Base-by-base conservation (phyloP, 1,284 basidiomycete genomes). In the Sporisorium exsertum region DNA sequence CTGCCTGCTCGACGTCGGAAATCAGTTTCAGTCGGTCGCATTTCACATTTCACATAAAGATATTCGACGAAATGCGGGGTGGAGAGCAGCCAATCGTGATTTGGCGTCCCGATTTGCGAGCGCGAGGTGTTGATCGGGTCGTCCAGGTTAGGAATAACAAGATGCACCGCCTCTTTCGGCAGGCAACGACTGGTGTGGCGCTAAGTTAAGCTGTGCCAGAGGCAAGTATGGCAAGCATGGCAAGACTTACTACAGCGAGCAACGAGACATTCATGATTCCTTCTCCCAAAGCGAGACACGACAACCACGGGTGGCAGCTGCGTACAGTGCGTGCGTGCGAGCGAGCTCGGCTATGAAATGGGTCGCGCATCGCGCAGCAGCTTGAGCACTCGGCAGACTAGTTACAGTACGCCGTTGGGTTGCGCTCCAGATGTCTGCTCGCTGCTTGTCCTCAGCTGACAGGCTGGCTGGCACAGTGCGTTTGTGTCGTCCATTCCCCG, bases 251-350 rank as follows among this genome's bases (percentile, higher is more conserved):
- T n/a, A n/a, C n/a, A n/a, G 18, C 18, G 12, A 27, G 47, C 26
- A 9, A 29, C 20, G 26, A 46, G 24, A 4, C 18, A 16, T 4
- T 40, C 37, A 18, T 40, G 37, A 40, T 27, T 29, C 18, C 46
- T 27, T 22, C 5, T n/a, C 4, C n/a, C 12, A 32, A 50, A n/a
- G 5, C 5, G 22, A 29, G 2, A n/a, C 24, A 22, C n/a, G 16
- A n/a, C 46, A 22, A 22, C 9, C 43, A 45, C 45, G 13, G 27
- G 2, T 8, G 16, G 24, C 9, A 10, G 15, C 5, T 8, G 42
- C 32, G 50, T 40, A 33, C 29, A 24, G 16, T 47, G 51, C 18
- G 60, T 62, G 55, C 45, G 53, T 42, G 56, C 37, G 5, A 6
- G 56, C 18, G 32, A 16, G 16, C 40, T 43, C 40, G 40, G 40